Conservation (phyloP, 805 yeast genomes). For the Barnettozyma pratensis region DNA sequence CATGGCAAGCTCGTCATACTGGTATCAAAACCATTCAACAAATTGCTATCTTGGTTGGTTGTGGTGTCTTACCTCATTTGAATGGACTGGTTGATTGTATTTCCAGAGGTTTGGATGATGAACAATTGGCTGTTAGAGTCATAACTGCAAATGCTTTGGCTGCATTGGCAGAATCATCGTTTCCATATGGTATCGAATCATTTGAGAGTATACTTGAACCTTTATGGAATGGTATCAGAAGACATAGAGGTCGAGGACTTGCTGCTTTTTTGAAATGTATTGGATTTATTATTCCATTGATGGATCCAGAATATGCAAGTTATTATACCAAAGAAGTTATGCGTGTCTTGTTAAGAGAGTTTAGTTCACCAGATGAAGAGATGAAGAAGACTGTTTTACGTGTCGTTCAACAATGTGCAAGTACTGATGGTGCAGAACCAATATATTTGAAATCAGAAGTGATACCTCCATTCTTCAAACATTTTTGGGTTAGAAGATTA, state of each 20-base stretch:
- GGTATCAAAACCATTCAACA: slow-evolving; percentile 77
- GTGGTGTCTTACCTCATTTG: slow-evolving; percentile 71
- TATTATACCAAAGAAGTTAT: slow-evolving; percentile 75
- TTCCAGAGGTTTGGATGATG: slow-evolving; percentile 56
- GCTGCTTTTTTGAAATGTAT: slow-evolving; percentile 75
- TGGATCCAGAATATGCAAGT: slow-evolving; percentile 78
- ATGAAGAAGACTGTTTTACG: slow-evolving; percentile 70
- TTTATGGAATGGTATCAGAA: slow-evolving; percentile 72
- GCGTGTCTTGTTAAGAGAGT: slow-evolving; percentile 63
- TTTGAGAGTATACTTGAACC: slow-evolving; percentile 69
- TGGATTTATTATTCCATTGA: slow-evolving; percentile 76
- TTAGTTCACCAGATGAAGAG: slow-evolving; percentile 79
- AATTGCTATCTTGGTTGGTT: slow-evolving; percentile 61
- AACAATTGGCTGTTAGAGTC: slow-evolving; percentile 59
- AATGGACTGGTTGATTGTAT: slow-evolving; percentile 60
- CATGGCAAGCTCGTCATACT: slow-evolving; percentile 81
- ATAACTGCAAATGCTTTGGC: slow-evolving; percentile 69
- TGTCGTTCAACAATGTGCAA: slow-evolving; percentile 63
- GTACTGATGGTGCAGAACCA: slow-evolving; percentile 51
- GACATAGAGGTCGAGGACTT: slow-evolving; percentile 71
- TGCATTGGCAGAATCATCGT: slow-evolving; percentile 71
- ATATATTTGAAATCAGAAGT: slow-evolving; percentile 46
- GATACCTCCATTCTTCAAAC: slow-evolving; percentile 55
- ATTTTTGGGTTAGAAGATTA: slow-evolving; percentile 78
- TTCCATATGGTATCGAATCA: slow-evolving; percentile 87